These are phyloP conservation scores for Gautieria morchelliformis DNA, from an alignment of 768 basidiomycete species.

Conservation along the genomic window DNA sequence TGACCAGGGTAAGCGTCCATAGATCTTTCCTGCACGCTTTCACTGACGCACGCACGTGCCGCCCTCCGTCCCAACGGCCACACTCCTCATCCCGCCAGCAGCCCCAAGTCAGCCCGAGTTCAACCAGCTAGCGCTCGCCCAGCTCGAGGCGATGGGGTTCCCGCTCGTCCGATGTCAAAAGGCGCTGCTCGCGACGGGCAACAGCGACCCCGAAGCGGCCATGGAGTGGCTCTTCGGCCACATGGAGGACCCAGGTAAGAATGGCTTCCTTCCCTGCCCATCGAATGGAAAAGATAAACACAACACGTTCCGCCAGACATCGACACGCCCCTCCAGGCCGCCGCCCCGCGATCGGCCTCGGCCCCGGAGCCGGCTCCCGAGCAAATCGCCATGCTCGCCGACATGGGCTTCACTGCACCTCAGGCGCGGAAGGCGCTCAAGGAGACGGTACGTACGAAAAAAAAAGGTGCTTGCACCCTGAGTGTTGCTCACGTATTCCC, in stretches of 20 bases:
- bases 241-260: constrained; percentile 92
- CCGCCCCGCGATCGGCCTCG: constrained; percentile 16
- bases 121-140: constrained; percentile 61
- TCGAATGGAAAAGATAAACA: too few relatives aligned
- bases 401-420: constrained; percentile 85
- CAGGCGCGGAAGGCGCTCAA: constrained; percentile 83
- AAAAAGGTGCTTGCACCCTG: constrained; percentile 6
- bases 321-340: constrained; percentile 57
- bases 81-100: constrained; percentile 4
- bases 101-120: constrained; percentile 48
- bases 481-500: background rate
- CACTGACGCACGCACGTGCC: too few relatives aligned
- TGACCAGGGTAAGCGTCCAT: constrained; percentile 16
- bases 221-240: constrained; percentile 96
- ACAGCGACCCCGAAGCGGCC: constrained; percentile 62
- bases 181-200: constrained; percentile 82
- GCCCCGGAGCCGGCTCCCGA: constrained; percentile 55
- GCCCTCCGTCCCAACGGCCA: too few relatives aligned
- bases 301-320: constrained; percentile 48
- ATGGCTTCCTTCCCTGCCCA: too few relatives aligned
- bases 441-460: constrained; percentile 57
- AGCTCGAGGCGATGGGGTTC: constrained; percentile 89
- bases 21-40: too few relatives aligned
- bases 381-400: constrained; percentile 61
- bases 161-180: constrained; percentile 78